Evolutionary conservation across 306 rosid genomes (phyloP).

Genomic region (Castanea crenata): DNA sequence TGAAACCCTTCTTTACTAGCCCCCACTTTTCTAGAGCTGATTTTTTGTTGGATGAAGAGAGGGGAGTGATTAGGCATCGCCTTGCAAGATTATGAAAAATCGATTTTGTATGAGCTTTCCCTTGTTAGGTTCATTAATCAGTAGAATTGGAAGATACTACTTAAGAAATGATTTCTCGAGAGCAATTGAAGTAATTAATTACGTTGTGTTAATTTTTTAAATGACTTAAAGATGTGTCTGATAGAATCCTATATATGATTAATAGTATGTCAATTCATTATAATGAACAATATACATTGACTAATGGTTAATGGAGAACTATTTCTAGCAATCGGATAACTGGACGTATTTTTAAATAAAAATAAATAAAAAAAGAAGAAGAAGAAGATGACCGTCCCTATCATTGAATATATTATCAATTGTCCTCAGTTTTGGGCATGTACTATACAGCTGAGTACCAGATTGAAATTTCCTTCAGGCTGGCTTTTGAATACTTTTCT

Average conservation of each 20-base stretch:
- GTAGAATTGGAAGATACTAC: neutral
- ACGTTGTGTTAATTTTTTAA: neutral
- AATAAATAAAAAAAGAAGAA: too few species aligned
- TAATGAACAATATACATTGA: neutral
- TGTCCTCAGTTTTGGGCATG: neutral
- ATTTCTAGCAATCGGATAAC: neutral
- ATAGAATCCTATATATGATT: neutral
- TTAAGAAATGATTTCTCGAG: neutral
- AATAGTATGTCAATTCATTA: neutral
- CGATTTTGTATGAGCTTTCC: neutral
- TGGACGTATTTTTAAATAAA: too few species aligned
- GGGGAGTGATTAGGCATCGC: conserved; percentile 61
- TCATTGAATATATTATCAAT: neutral
- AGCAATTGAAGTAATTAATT: neutral
- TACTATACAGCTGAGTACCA: neutral
- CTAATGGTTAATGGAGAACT: neutral
- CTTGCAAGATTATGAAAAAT: conserved; percentile 41
- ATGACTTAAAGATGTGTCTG: neutral
- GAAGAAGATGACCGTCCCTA: too few species aligned
- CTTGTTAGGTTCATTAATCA: neutral
- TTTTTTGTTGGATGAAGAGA: conserved; percentile 63
- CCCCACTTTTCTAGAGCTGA: conserved; percentile 57
- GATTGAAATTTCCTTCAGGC: neutral
- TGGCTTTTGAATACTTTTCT: neutral
- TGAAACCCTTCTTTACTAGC: conserved; percentile 80